Evolutionary conservation across 768 basidiomycete genomes (phyloP).

Genomic region (Trametes gibbosa): DNA sequence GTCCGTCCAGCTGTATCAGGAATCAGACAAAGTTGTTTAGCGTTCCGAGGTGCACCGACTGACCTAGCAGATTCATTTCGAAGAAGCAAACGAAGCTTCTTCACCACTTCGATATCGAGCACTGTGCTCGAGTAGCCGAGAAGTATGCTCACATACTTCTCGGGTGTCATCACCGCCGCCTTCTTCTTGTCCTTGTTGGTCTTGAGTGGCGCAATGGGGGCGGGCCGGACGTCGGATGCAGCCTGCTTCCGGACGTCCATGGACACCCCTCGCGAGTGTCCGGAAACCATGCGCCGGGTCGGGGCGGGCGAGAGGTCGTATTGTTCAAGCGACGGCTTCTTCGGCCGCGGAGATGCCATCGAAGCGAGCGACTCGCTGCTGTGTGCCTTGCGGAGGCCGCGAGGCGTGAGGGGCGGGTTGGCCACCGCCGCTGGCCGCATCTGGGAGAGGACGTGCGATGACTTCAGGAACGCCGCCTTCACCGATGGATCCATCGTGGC

Average conservation of each 20-base stretch:
- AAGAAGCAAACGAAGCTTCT: conserved; percentile 82
- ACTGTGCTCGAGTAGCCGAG: conserved; percentile 63
- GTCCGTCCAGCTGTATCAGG: conserved; percentile 73
- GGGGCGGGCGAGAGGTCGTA: conserved; percentile 11
- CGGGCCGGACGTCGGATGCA: neutral
- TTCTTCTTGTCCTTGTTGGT: conserved; percentile 52
- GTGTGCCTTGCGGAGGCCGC: conserved; percentile 61
- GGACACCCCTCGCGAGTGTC: conserved; percentile 50
- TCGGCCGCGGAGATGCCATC: conserved; percentile 37
- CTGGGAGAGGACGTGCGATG: conserved; percentile 62
- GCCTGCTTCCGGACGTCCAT: conserved; percentile 43
- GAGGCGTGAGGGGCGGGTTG: conserved; percentile 45
- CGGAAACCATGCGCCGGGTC: conserved; percentile 7
- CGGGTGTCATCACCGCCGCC: conserved; percentile 44
- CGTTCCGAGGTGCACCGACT: conserved; percentile 10
- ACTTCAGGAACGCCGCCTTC: conserved; percentile 90
- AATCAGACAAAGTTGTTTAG: neutral
- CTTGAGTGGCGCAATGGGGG: conserved; percentile 22
- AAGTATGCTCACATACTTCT: conserved; percentile 65
- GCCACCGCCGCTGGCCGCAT: conserved; percentile 31
- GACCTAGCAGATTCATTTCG: conserved; percentile 91
- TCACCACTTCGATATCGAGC: conserved; percentile 84
- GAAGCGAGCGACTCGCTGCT: conserved; percentile 70
- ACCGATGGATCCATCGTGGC: conserved; percentile 79
- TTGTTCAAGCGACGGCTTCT: conserved; percentile 10